These are phyloP conservation scores for Lachnellula arida DNA, from an alignment of 2,329 filamentous ascomycete species.

Conservation along the genomic window DNA sequence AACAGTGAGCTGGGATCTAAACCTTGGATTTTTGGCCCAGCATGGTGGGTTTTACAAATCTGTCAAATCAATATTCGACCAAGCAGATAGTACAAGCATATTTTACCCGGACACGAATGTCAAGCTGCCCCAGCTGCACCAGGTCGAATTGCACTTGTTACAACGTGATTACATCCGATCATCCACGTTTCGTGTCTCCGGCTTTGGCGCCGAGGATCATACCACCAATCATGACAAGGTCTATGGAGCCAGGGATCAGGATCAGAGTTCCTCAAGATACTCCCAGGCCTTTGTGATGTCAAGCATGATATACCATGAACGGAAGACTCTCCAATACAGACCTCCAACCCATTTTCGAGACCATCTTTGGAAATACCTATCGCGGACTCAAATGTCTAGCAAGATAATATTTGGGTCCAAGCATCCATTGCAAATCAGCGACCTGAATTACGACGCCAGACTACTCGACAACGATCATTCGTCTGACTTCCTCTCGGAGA, in stretches of 20 bases:
- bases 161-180: conserved; percentile 29
- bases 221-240: conserved; percentile 3
- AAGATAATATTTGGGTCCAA: not conserved
- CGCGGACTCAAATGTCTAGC: not conserved
- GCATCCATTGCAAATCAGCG: not conserved
- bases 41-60: conserved; percentile 5
- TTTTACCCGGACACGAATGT: conserved; percentile 4
- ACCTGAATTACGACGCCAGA: not conserved
- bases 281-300: conserved; percentile 5
- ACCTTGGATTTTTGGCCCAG: conserved; percentile 4
- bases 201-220: conserved; percentile 35
- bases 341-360: not conserved
- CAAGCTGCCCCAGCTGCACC: not conserved
- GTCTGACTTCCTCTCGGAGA: conserved; percentile 7
- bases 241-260: conserved; percentile 2
- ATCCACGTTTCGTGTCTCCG: conserved; percentile 30
- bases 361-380: not conserved
- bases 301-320: not conserved
- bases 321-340: not conserved
- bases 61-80: conserved; percentile 4
- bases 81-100: not conserved
- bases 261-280: not conserved
- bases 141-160: conserved; percentile 16
- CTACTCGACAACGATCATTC: not conserved
- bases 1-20: conserved; percentile 25